phyloP scores from a whole-genome alignment of 352 stramenopile species.

The Pythium aristosporum region DNA sequence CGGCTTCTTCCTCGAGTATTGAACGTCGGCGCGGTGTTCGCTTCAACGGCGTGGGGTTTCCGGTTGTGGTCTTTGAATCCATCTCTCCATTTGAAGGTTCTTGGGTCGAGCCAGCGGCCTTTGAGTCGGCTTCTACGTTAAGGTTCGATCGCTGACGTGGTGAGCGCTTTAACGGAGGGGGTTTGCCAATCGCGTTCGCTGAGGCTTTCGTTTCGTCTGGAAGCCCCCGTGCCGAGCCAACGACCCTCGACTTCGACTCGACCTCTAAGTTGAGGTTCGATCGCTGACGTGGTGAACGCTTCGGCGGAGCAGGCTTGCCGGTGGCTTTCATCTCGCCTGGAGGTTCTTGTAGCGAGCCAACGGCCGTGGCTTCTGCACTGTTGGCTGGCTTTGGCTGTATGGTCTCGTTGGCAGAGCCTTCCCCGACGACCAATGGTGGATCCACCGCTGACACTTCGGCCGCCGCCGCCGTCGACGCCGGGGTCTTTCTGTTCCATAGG shows the following conservation, averaged over 20 bases:
- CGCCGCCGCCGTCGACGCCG: neutral
- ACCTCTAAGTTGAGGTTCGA: neutral
- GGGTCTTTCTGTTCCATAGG: slow-evolving; percentile 15
- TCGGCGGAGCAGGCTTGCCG: neutral
- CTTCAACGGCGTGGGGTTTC: neutral
- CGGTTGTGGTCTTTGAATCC: neutral
- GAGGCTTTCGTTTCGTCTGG: neutral
- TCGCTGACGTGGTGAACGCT: neutral
- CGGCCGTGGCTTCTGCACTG: neutral
- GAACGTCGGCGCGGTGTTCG: neutral
- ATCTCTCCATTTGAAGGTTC: neutral
- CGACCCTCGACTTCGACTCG: neutral
- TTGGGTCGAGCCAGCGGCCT: neutral
- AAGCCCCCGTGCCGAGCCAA: neutral
- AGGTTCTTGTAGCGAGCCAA: neutral
- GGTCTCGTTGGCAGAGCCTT: neutral
- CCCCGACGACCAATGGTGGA: neutral
- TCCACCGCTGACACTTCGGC: neutral
- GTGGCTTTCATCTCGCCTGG: neutral
- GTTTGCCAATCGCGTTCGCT: neutral
- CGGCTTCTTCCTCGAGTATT: neutral
- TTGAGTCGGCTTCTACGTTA: slow-evolving; percentile 1
- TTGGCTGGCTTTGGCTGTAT: no score
- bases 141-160: neutral
- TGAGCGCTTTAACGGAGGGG: neutral